Evolutionary conservation across 2,329 filamentous ascomycete genomes (phyloP).

Genomic region (Alternaria arbusti): DNA sequence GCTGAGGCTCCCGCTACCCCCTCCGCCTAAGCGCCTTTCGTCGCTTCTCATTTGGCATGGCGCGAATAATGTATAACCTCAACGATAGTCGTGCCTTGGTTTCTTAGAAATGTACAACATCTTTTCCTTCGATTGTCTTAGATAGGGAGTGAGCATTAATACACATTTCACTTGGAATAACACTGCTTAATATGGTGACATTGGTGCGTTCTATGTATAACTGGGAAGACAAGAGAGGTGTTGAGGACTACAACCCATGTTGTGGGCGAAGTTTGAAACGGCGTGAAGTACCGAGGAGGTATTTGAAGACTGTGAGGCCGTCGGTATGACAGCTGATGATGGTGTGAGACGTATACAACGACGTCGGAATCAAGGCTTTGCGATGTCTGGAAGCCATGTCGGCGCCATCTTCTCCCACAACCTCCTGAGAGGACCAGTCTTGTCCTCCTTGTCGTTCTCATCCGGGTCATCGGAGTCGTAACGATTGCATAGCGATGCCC

Average conservation of each 20-base stretch:
- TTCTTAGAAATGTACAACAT: constrained; percentile 5
- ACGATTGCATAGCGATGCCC: neutral
- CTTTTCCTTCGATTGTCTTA: neutral
- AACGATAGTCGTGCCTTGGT: neutral
- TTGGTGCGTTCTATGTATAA: neutral
- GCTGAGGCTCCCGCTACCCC: constrained; percentile 1
- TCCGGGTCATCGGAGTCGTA: neutral
- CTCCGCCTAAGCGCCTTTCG: neutral
- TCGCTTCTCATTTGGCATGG: neutral
- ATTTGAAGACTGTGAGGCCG: neutral
- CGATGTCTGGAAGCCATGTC: neutral
- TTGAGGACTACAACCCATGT: neutral
- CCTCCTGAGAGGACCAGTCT: neutral
- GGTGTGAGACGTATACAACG: neutral
- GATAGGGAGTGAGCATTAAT: constrained; percentile 3
- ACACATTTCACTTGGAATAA: neutral
- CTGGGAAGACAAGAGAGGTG: neutral
- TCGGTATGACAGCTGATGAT: neutral
- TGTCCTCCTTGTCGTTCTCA: neutral
- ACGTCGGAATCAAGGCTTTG: neutral
- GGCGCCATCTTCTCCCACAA: neutral
- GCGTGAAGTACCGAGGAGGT: neutral
- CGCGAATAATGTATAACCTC: neutral
- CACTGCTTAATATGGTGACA: neutral
- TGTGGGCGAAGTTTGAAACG: too few relatives aligned